Evolutionary conservation across 2,329 filamentous ascomycete genomes (phyloP).

Genomic region (Alternaria atra): DNA sequence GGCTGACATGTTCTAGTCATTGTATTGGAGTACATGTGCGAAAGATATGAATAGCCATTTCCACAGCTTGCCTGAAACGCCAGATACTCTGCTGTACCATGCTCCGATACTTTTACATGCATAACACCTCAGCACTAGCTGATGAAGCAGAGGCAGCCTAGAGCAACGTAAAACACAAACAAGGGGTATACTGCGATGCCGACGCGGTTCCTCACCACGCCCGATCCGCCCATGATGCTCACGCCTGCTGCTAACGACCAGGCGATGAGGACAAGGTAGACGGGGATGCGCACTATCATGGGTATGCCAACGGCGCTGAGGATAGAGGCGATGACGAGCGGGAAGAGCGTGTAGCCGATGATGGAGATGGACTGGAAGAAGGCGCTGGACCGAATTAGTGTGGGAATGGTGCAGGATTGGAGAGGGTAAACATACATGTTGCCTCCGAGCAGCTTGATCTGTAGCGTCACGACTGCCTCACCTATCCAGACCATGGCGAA

Average conservation of each 20-base stretch:
- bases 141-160: conserved; percentile 97
- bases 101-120: conserved; percentile 15
- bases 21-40: conserved; percentile 1
- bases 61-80: conserved; percentile 13
- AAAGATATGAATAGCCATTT: not conserved
- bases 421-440: conserved; percentile 78
- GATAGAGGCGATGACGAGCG: conserved; percentile 89
- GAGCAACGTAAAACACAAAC: conserved; percentile 91
- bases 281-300: conserved; percentile 83
- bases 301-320: conserved; percentile 84
- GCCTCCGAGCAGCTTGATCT: conserved; percentile 94
- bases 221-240: conserved; percentile 93
- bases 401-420: not conserved
- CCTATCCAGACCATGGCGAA: conserved; percentile 98
- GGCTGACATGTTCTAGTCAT: not conserved
- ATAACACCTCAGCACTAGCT: conserved; percentile 64
- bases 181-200: conserved; percentile 93
- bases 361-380: conserved; percentile 98
- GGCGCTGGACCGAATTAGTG: conserved; percentile 69
- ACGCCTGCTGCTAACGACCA: conserved; percentile 97
- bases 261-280: conserved; percentile 85
- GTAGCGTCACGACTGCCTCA: conserved; percentile 94
- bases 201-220: conserved; percentile 93
- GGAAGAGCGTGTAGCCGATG: conserved; percentile 98
- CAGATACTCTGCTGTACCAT: conserved; percentile 9